Percentiles rank a stretch among this genome's conserved stretches.
phyloP scores from a whole-genome alignment of 768 basidiomycete genomes.

The Rhodotorula graminis region DNA sequence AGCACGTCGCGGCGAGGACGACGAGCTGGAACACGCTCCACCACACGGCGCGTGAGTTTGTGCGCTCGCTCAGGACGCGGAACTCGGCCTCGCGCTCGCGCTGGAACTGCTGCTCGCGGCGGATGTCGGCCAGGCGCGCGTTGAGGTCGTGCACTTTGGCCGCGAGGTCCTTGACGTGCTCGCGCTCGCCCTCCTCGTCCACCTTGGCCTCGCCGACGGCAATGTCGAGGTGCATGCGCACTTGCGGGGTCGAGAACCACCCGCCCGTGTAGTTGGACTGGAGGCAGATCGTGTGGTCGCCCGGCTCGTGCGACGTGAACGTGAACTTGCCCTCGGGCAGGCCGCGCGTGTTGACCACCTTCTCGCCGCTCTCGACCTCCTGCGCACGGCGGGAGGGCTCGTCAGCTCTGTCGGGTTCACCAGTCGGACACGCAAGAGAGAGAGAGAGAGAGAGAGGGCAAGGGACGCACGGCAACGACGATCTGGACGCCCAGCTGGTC shows the following conservation, averaged over 20 bases:
- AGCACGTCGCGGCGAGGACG: slow-evolving; percentile 75
- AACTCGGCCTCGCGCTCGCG: slow-evolving; percentile 89
- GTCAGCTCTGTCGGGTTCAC: no score
- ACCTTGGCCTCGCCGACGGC: slow-evolving; percentile 81
- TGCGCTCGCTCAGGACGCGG: slow-evolving; percentile 77
- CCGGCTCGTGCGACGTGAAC: slow-evolving; percentile 93
- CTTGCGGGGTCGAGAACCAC: slow-evolving; percentile 57
- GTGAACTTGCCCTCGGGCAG: slow-evolving; percentile 88
- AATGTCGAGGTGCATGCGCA: slow-evolving; percentile 90
- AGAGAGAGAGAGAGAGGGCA: not conserved
- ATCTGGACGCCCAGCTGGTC: slow-evolving; percentile 80
- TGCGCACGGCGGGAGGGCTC: slow-evolving; percentile 45
- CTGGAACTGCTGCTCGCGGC: slow-evolving; percentile 95
- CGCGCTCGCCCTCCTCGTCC: slow-evolving; percentile 79
- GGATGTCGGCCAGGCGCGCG: slow-evolving; percentile 83
- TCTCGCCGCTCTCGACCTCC: slow-evolving; percentile 79
- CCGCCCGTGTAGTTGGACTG: slow-evolving; percentile 75
- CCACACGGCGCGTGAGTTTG: slow-evolving; percentile 91
- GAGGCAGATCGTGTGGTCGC: slow-evolving; percentile 95
- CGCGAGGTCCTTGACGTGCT: slow-evolving; percentile 75
- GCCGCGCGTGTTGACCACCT: slow-evolving; percentile 82
- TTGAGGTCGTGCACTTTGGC: slow-evolving; percentile 86
- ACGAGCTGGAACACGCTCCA: slow-evolving; percentile 83
- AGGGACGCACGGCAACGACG: slow-evolving; percentile 70
- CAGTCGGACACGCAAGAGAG: no score